Evolutionary conservation across 371 early-diverging fungal genomes (phyloP).

Genomic region (Smittium culicis): DNA sequence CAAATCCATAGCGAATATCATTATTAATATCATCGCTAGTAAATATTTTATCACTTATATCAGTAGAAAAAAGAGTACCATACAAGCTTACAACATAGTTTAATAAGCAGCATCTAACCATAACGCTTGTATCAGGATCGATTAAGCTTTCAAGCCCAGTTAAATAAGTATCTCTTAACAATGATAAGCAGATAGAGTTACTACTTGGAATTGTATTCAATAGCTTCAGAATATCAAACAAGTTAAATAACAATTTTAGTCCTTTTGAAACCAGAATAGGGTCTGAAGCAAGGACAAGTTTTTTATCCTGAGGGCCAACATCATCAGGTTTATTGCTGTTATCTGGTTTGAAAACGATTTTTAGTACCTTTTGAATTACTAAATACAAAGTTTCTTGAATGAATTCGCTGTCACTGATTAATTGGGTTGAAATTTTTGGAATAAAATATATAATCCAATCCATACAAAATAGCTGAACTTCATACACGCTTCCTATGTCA

Average conservation of each 20-base stretch:
- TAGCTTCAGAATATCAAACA: not conserved
- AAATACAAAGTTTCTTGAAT: too few relatives aligned
- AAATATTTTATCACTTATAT: not conserved
- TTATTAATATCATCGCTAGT: not conserved
- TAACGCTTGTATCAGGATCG: not conserved
- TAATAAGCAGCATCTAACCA: not conserved
- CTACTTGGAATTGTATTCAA: not conserved
- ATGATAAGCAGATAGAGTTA: not conserved
- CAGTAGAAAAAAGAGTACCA: not conserved
- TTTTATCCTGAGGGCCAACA: not conserved
- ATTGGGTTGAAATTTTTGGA: not conserved
- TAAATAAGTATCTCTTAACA: too few relatives aligned
- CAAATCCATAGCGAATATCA: not conserved
- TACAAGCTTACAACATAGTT: not conserved
- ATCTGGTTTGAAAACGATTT: not conserved
- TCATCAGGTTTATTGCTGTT: not conserved
- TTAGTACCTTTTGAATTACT: not conserved
- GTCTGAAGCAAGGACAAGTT: not conserved
- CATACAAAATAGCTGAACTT: not conserved
- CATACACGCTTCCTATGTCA: not conserved
- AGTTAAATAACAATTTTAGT: not conserved
- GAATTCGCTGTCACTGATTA: not conserved
- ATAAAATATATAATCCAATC: constrained; percentile 1
- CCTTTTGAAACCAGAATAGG: not conserved
- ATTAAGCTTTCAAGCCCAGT: not conserved